Evolutionary conservation across 768 basidiomycete genomes (phyloP).

Genomic region (Lactarius sp.): DNA sequence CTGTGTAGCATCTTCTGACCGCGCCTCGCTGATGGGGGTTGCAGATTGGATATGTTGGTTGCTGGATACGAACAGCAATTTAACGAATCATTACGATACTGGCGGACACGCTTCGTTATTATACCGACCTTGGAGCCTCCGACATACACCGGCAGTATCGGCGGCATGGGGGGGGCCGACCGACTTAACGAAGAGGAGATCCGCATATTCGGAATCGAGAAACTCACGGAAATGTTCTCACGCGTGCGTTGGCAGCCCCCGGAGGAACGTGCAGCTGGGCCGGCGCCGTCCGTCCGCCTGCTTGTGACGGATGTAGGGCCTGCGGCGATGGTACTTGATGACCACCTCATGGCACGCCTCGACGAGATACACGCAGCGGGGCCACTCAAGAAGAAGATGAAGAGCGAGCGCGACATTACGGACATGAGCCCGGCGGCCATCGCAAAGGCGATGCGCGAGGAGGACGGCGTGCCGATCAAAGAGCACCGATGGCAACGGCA

Average conservation of each 20-base stretch:
- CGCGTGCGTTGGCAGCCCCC: slow-evolving; percentile 74
- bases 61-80: slow-evolving; percentile 78
- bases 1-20: neutral
- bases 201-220: slow-evolving; percentile 84
- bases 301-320: slow-evolving; percentile 84
- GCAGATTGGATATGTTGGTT: slow-evolving; percentile 78
- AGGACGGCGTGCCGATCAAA: slow-evolving; percentile 79
- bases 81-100: slow-evolving; percentile 81
- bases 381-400: slow-evolving; percentile 74
- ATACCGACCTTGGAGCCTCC: slow-evolving; percentile 80
- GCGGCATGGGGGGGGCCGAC: slow-evolving; percentile 55
- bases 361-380: slow-evolving; percentile 75
- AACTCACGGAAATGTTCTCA: slow-evolving; percentile 83
- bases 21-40: neutral
- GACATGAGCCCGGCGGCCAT: slow-evolving; percentile 61
- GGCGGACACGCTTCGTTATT: slow-evolving; percentile 91
- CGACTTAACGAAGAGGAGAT: slow-evolving; percentile 81
- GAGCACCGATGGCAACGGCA: slow-evolving; percentile 77
- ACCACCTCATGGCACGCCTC: slow-evolving; percentile 69
- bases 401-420: slow-evolving; percentile 66
- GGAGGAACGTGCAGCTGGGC: slow-evolving; percentile 45
- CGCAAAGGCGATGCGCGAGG: slow-evolving; percentile 81
- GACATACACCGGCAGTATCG: slow-evolving; percentile 38
- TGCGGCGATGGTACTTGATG: slow-evolving; percentile 72
- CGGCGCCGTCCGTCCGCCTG: slow-evolving; percentile 62